Evolutionary conservation across 129 eudicot genomes (phyloP).

Genomic region (Flaveria trinervia): DNA sequence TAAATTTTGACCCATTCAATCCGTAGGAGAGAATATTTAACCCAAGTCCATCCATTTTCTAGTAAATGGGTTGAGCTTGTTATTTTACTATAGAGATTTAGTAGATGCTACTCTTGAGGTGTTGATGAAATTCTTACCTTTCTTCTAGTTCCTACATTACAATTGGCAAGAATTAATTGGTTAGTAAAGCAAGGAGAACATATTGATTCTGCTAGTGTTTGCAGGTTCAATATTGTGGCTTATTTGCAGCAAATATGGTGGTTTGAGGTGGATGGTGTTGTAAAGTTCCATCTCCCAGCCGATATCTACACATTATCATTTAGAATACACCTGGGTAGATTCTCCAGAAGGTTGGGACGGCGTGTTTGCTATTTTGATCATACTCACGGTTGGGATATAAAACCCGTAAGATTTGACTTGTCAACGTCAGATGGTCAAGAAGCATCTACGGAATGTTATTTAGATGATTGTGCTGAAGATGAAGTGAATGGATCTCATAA

Average conservation of each 20-base stretch:
- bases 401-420: constrained; percentile 75
- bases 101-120: neutral
- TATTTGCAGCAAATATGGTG: constrained; percentile 98
- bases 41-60: neutral
- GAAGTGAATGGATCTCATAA: constrained; percentile 54
- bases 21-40: neutral
- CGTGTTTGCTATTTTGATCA: constrained; percentile 78
- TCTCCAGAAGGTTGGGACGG: constrained; percentile 76
- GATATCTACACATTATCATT: constrained; percentile 72
- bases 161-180: neutral
- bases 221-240: constrained; percentile 78
- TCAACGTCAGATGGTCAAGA: constrained; percentile 86
- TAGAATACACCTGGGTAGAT: constrained; percentile 84
- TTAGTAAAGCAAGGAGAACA: neutral
- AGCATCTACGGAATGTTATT: constrained; percentile 52
- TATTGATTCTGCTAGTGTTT: constrained; percentile 37
- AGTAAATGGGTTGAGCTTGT: neutral
- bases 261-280: constrained; percentile 74
- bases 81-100: neutral
- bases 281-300: constrained; percentile 76
- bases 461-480: constrained; percentile 64
- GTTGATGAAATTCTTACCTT: neutral
- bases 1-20: neutral
- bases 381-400: constrained; percentile 95
- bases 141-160: neutral